A percentile compares a stretch with the other conserved stretches of the same genome.
These are phyloP conservation scores for Phytophthora idaei DNA, from an alignment of 352 stramenopile species.

Conservation along the genomic window DNA sequence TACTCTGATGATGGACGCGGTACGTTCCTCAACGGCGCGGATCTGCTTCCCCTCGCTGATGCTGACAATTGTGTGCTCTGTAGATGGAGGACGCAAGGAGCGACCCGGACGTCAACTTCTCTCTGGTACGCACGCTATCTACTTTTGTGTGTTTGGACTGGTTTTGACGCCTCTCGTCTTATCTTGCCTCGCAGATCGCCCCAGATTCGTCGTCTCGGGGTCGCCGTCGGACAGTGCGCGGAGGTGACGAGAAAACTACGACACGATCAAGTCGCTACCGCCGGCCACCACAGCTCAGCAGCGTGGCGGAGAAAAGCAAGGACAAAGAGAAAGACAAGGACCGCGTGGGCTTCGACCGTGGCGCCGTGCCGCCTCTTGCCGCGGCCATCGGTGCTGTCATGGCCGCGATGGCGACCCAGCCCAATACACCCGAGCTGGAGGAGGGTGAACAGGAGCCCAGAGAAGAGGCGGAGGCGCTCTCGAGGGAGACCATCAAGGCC, in stretches of 20 bases:
- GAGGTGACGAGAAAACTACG: conserved; percentile 24
- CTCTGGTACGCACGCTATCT: conserved; percentile 39
- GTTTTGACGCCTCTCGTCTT: neutral
- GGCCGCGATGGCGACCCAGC: conserved; percentile 15
- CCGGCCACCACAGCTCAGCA: conserved; percentile 22
- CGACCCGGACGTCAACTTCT: conserved; percentile 72
- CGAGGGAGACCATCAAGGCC: conserved; percentile 71
- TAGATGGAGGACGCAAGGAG: conserved; percentile 73
- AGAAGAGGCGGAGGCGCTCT: conserved; percentile 48
- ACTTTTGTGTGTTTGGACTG: neutral
- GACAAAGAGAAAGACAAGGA: conserved; percentile 29
- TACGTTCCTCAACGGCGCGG: conserved; percentile 24
- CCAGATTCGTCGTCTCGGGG: conserved; percentile 17
- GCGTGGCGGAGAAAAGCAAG: conserved; percentile 30
- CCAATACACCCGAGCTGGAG: conserved; percentile 34
- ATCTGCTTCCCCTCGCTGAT: neutral
- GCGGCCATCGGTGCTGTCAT: conserved; percentile 1
- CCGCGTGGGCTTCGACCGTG: conserved; percentile 43
- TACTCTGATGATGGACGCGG: conserved; percentile 73
- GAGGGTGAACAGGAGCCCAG: conserved; percentile 55
- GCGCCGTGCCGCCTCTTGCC: conserved; percentile 23
- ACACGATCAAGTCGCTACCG: conserved; percentile 23
- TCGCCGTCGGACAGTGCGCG: conserved; percentile 29
- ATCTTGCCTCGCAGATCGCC: conserved; percentile 16
- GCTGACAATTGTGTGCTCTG: conserved; percentile 12